Percentiles rank a stretch among this genome's conserved stretches.
These are phyloP conservation scores for Ceratocystis colombiana DNA, from an alignment of 2,329 filamentous ascomycete species.

Conservation along the genomic window DNA sequence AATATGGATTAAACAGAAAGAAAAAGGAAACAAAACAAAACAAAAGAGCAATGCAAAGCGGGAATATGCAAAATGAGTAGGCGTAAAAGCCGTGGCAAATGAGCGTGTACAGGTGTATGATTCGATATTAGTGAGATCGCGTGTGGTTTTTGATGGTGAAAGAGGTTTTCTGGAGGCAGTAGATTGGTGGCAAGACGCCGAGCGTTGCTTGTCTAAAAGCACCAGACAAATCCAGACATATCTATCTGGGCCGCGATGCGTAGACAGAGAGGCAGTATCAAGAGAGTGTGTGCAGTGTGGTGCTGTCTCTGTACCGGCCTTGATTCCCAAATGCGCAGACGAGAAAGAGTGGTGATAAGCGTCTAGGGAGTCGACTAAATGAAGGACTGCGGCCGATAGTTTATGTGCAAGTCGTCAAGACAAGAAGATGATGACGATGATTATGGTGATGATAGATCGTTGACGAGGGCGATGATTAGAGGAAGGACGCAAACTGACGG, in stretches of 20 bases:
- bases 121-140: conserved; percentile 13
- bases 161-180: background rate
- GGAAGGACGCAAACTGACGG: background rate
- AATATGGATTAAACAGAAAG: background rate
- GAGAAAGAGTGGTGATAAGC: background rate
- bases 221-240: conserved; percentile 6
- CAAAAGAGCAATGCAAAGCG: conserved; percentile 10
- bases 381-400: background rate
- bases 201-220: conserved; percentile 17
- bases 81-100: background rate
- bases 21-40: background rate
- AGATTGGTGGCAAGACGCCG: conserved; percentile 14
- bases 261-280: background rate
- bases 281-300: background rate
- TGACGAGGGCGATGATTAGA: background rate
- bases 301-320: background rate
- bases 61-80: conserved; percentile 1
- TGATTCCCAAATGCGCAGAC: background rate
- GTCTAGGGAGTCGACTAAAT: background rate
- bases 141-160: background rate
- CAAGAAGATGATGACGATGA: background rate
- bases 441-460: background rate
- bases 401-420: background rate
- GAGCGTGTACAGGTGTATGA: background rate
- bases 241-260: background rate